Base-by-base conservation (phyloP, 495 filamentous ascomycete species). In the Daldinia caldariorum region DNA sequence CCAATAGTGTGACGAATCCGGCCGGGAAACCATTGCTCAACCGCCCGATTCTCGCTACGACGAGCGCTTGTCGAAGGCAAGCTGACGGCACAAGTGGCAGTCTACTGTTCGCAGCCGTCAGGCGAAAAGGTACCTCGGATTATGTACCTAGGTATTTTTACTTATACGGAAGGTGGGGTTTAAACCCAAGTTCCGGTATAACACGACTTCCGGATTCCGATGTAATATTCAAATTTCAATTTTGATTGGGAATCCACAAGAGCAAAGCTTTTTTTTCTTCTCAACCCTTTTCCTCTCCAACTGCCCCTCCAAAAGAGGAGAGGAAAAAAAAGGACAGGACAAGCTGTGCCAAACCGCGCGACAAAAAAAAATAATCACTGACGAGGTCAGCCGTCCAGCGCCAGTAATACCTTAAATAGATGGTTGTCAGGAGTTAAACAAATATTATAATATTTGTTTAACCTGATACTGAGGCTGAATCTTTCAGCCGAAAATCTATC, bases 401-500 rank as follows among this genome's bases (percentile, higher is more conserved):
- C 60, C 61, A 58, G 66, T 6, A 65, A 56, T 61, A 61, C 7
- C 12, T 43, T n/a, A 26, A 22, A 54, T 61, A 61, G 49, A 68
- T 68, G 69, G 51, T 68, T 10, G 61, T 67, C 51, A 53, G 49
- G 37, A 34, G 14, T 58, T 66, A 68, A 22, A 71, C 67, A 69
- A 35, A 74, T 61, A 66, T 60, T 58, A 41, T 38, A 9, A 16
- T 67, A 70, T 69, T 76, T 66, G 67, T 63, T 54, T 57, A n/a
- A 66, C 38, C 61, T 63, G 53, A 70, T 68, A 69, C 74, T 67
- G 54, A 67, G 72, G 71, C 71, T 74, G 73, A 63, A 26, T 26
- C 66, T 22, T 38, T 53, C 69, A 73, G 74, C 76, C 74, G 12
- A 67, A 67, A 34, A 68, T 71, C 67, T 71, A 72, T 77, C 85